These are phyloP conservation scores for Immersiporthe knoxdaviesiana DNA, from an alignment of 2,329 filamentous ascomycete genomes.

Conservation along the genomic window DNA sequence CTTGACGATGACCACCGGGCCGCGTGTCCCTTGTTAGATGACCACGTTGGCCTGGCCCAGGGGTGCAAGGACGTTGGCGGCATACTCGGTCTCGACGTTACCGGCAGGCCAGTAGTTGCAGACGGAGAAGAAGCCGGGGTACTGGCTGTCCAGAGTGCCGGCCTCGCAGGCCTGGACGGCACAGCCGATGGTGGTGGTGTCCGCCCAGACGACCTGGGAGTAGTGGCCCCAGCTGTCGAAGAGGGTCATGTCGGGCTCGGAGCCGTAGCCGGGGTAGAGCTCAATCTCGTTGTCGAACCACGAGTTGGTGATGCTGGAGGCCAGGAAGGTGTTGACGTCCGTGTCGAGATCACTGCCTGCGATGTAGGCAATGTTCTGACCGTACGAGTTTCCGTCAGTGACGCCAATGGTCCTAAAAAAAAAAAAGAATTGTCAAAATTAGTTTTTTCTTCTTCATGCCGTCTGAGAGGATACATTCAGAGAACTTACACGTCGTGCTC, in stretches of 20 bases:
- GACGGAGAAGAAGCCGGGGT: conserved; percentile 75
- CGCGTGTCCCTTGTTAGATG: conserved; percentile 17
- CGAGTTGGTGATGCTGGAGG: conserved; percentile 72
- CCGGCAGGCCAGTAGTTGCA: conserved; percentile 84
- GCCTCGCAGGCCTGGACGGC: conserved; percentile 57
- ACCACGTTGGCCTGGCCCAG: conserved; percentile 39
- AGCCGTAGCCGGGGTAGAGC: conserved; percentile 63
- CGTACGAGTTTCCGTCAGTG: conserved; percentile 61
- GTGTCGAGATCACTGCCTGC: conserved; percentile 46
- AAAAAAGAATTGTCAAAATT: conserved; percentile 36
- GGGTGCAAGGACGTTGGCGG: conserved; percentile 52
- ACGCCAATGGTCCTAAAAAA: conserved; percentile 53
- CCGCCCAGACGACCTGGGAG: conserved; percentile 74
- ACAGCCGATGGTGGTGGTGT: conserved; percentile 66
- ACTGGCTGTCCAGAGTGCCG: conserved; percentile 49
- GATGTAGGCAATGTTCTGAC: conserved; percentile 86
- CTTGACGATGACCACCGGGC: no score
- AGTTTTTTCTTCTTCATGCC: not conserved
- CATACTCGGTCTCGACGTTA: conserved; percentile 60
- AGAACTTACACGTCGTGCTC: conserved; percentile 73
- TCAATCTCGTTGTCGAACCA: conserved; percentile 86
- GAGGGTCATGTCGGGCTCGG: conserved; percentile 61
- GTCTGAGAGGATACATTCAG: not conserved
- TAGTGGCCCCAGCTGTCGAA: conserved; percentile 76
- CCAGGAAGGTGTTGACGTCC: conserved; percentile 58